phyloP scores from a whole-genome alignment of 345 rosid species.

The Streptanthus diversifolius region DNA sequence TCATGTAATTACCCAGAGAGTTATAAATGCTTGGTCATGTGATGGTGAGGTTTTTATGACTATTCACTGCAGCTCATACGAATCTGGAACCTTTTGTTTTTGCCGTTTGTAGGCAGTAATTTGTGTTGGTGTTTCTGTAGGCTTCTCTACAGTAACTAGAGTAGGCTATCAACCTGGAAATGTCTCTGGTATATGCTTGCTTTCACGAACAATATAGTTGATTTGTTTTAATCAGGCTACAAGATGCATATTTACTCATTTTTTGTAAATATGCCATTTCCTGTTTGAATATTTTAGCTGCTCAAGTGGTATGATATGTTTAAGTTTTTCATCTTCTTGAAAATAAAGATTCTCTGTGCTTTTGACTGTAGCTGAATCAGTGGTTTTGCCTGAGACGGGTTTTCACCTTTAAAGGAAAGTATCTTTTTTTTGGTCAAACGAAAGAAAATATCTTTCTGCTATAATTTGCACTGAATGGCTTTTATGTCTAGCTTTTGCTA shows the following conservation, averaged over 20 bases:
- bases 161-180: conserved; percentile 12
- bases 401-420: neutral
- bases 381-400: conserved; percentile 9
- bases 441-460: too few relatives aligned
- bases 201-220: neutral
- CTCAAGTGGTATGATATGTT: neutral
- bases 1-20: neutral
- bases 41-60: neutral
- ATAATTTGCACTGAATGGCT: neutral
- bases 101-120: neutral
- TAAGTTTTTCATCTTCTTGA: conserved; percentile 1
- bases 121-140: neutral
- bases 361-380: neutral
- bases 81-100: neutral
- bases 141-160: neutral
- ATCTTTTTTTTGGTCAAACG: too few relatives aligned
- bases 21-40: neutral
- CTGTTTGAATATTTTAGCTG: neutral
- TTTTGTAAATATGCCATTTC: neutral
- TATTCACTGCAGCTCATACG: neutral
- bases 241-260: neutral
- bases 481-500: conserved; percentile 3
- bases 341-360: too few relatives aligned
- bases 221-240: neutral
- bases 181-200: neutral